Evolutionary conservation across 2,329 filamentous ascomycete genomes (phyloP), one percentile per base, ranked within the genome.

Genomic region (Rhinocladiella similis): DNA sequence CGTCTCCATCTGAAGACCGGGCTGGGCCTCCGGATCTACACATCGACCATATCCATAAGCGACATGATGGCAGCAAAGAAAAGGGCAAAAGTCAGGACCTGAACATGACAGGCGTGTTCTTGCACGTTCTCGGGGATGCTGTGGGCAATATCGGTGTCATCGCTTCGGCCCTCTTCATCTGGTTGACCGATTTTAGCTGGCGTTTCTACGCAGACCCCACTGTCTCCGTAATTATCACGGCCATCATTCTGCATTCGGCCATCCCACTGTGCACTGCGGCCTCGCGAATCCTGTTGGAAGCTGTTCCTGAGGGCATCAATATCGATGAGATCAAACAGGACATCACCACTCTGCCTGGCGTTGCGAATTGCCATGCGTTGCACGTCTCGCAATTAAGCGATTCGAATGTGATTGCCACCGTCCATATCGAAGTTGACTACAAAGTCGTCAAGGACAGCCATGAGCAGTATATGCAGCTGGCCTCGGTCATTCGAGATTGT

Each of bases 301-400:
- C 92, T 3, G 95, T 93, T 0, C 94, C 93, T 0, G 87, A 91
- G 56, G 89, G 92, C 53, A 86, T 99, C 65, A 86, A 87, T 65
- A 84, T 97, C 53, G 87, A 91, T 62, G 89, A 97, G 57, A 92
- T 97, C 72, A 89, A 91, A 65, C 87, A 93, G 64, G 93, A 99
- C 70, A 96, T 97, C 51, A 84, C 91, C 68, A 77, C 83, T 16
- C 84, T 97, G 5, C 87, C 88, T 0, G 93, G 92, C 39, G 89
- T 97, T 47, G 79, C 93, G 60, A 90, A 88, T 70, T 96, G 91
- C 69, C 93, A 99, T 73, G 92, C 97, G 70, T 81, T 97, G 20
- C 93, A 99, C 71, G 91, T 99, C 61, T 97, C 93, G 93, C 93
- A 97, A 73, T 82, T 97, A 27, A 96, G 89, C 14, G 93, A 97